Evolutionary conservation across 1,284 basidiomycete species (phyloP), one percentile per base, ranked within the genome.

Genomic region (Ceratobasidium sp.): DNA sequence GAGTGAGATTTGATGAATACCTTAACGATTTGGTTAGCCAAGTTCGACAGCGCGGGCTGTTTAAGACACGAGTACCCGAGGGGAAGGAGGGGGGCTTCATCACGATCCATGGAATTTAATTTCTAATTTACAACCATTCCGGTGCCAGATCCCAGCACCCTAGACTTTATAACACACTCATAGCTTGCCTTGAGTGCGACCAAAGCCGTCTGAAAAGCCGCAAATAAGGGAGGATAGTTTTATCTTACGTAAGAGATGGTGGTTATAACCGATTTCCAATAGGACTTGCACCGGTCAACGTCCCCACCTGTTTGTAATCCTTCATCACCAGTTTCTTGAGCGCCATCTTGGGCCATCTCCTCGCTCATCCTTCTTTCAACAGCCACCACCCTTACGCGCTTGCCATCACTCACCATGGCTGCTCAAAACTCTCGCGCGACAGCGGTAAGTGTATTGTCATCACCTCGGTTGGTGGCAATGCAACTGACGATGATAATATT

Each of bases 51-150:
- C 85, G 91, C 77, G 92, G 91, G 0, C 81, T 89, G 15, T 94
- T 94, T 85, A 92, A 90, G 82, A 87, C 92, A 3, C 86, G 93
- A 61, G 88, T 83, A 54, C 92, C 93, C 15, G 93, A 94, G 84
- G 93, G 92, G 2, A 94, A 92, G 80, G 87, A 86, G 2, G 86
- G 87, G 6, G 87, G 79, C 81, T 56, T 28, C 48, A 56, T 78
- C 13, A 75, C 48, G 17, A 40, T 78, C 26, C 70, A 73, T 50
- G 56, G 42, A 26, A 20, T 26, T n/a, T n/a, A n/a, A n/a, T n/a
- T n/a, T n/a, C n/a, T n/a, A n/a, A n/a, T n/a, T n/a, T n/a, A n/a
- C n/a, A n/a, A n/a, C n/a, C n/a, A n/a, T n/a, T n/a, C n/a, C n/a
- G n/a, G n/a, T n/a, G n/a, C n/a, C n/a, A n/a, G n/a, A n/a, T n/a